A percentile compares a stretch with the other conserved stretches of the same genome.
Evolutionary conservation across 2,329 filamentous ascomycete species (phyloP).

Genomic region (Waltergamsia citrina): DNA sequence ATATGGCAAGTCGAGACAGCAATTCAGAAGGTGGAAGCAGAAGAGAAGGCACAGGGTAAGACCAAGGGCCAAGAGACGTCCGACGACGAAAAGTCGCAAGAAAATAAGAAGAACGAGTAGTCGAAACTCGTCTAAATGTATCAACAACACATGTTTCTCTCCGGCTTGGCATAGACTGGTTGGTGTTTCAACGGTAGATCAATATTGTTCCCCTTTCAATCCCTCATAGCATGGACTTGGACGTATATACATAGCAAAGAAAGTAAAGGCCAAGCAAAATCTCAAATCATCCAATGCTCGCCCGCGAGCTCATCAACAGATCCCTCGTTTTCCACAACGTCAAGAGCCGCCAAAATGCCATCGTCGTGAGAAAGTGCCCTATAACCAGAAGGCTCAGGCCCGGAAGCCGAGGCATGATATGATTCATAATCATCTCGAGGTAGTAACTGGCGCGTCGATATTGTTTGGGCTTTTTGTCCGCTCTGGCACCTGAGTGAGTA

Average conservation of each 20-base stretch:
- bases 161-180: neutral
- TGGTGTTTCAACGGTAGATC: neutral
- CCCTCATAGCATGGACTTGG: neutral
- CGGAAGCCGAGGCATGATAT: neutral
- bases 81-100: constrained; percentile 5
- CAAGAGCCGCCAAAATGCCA: neutral
- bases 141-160: constrained; percentile 1
- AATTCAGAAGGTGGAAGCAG: constrained; percentile 27
- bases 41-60: constrained; percentile 9
- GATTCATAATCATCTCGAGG: too few species aligned
- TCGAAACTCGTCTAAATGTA: neutral
- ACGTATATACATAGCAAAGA: neutral
- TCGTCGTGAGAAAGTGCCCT: neutral
- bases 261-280: too few species aligned
- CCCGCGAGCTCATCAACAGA: neutral
- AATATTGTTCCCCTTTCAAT: too few species aligned
- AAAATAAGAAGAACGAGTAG: constrained; percentile 8
- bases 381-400: neutral
- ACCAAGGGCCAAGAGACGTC: constrained; percentile 6
- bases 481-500: too few species aligned
- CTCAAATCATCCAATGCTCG: neutral
- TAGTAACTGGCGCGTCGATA: too few species aligned
- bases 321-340: neutral
- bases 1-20: constrained; percentile 60
- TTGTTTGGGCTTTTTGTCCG: too few species aligned